Evolutionary conservation across 164 flowering plant species (phyloP), one percentile per base, ranked within the genome.

Genomic region (Nymphaea thermarum): DNA sequence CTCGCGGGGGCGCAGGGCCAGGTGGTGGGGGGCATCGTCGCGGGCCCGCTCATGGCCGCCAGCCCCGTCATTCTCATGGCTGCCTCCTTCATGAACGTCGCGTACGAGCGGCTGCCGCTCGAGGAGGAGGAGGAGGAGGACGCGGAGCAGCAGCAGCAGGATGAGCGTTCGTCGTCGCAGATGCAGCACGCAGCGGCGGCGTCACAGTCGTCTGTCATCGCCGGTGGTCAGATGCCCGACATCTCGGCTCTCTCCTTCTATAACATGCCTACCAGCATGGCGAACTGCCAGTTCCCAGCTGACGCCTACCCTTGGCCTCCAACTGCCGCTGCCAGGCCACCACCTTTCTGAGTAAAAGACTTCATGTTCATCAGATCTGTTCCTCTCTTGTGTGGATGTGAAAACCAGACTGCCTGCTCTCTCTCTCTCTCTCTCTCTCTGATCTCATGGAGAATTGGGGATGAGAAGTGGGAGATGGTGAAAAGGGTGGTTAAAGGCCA

Each of bases 251-350:
- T 66, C 63, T 47, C 75, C n/a, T 67, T 79, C 17, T 81, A 68
- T 62, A 76, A 76, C 69, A 63, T 80, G 74, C 82, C 79, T 51
- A 71, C 62, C 45, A 74, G 68, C 41, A 68, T 73, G 72, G 77
- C 55, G 43, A 74, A 51, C 66, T 77, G 68, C 68, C 78, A 71
- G n/a, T 77, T 80, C 73, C 72, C 81, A 7, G 75, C 75, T 45
- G 86, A 82, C 66, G 72, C 66, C 51, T 82, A 73, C 71, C 79
- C 80, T 65, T 80, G 82, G 80, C 75, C 79, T 60, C 78, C 79
- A n/a, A 79, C 65, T 79, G 77, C 75, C 67, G 44, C 78, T 5
- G 55, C 55, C 12, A 77, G 85, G 79, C 82, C 83, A 60, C 79
- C 83, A 47, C 53, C 53, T 45, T 10, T 45, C 53, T 45, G 5